Evolutionary conservation across 2,329 filamentous ascomycete genomes (phyloP), one percentile per base, ranked within the genome.

Genomic region (Fusarium proliferatum): DNA sequence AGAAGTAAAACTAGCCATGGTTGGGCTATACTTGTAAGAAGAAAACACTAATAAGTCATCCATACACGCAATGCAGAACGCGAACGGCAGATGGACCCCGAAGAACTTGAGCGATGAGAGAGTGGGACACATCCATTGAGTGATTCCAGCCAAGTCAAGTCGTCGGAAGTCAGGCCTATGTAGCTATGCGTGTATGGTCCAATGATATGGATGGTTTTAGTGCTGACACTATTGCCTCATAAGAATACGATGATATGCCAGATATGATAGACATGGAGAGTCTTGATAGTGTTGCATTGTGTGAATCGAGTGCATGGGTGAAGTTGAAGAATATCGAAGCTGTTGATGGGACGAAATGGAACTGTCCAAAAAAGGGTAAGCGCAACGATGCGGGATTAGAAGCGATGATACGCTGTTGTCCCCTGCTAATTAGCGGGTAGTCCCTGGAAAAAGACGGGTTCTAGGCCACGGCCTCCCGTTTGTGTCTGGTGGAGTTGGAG

Each of bases 291-390:
- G 66, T 61, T 43, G 36, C 39, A 36, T 36, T 33, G 28, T 49
- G 21, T 21, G 12, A 36, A 39, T 53, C 8, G 30, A 45, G 36
- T 33, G 59, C 57, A 69, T 57, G 71, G 63, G 69, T 56, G 52
- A 69, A 58, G 72, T 69, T 72, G 69, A 64, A 66, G 71, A 74
- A 64, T 39, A 64, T 67, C 45, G 38, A 48, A 61, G 55, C 46
- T 48, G 53, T 38, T 67, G 41, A 67, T 34, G 46, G 57, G 52
- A 55, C 55, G 56, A 56, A 51, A 61, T 65, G 39, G 52, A 53
- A 1, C 23, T 11, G 16, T 45, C 41, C 34, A 55, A 52, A 70
- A 43, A 43, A 28, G 36, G 60, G 48, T 33, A 73, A 73, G 65
- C 42, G 65, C 33, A 6, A 46, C 56, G 42, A 49, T 61, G 52